These are phyloP conservation scores for Thozetella sp. DNA, from an alignment of 495 filamentous ascomycete genomes.

Conservation along the genomic window DNA sequence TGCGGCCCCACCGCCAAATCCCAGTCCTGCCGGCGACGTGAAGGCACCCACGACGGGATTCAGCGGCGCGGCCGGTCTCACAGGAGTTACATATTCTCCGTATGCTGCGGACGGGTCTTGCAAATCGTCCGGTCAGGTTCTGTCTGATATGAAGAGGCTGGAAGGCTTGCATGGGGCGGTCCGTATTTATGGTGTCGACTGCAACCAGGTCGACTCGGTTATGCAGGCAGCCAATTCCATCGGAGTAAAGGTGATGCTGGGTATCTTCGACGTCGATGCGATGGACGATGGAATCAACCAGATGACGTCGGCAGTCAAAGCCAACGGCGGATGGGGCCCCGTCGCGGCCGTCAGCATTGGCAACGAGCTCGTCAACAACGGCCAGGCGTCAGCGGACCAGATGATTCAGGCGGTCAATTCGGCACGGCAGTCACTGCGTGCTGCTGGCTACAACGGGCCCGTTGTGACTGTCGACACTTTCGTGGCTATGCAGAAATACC, in stretches of 20 bases:
- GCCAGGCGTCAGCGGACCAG: conserved; percentile 47
- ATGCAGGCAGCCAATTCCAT: conserved; percentile 57
- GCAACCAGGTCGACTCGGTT: conserved; percentile 66
- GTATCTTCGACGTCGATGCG: conserved; percentile 67
- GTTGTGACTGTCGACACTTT: conserved; percentile 83
- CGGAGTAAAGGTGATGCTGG: conserved; percentile 70
- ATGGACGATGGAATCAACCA: conserved; percentile 52
- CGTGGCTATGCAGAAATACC: conserved; percentile 63
- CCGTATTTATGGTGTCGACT: conserved; percentile 82
- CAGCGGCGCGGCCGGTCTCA: too few species aligned
- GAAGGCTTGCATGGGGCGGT: conserved; percentile 58
- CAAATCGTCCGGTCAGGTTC: conserved; percentile 64
- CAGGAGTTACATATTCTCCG: conserved; percentile 73
- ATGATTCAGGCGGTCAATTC: conserved; percentile 55
- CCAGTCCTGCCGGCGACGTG: too few species aligned
- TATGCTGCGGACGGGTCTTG: conserved; percentile 69
- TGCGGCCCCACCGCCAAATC: too few species aligned
- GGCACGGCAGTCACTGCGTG: conserved; percentile 58
- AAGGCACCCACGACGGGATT: too few species aligned
- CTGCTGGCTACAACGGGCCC: conserved; percentile 68
- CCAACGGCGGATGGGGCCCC: conserved; percentile 53
- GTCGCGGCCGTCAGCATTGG: conserved; percentile 76
- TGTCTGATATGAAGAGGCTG: conserved; percentile 58
- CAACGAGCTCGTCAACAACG: conserved; percentile 77
- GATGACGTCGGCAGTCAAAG: conserved; percentile 49